These are phyloP conservation scores for Syzygium syzygioides DNA, from an alignment of 441 rosid species.

Conservation along the genomic window DNA sequence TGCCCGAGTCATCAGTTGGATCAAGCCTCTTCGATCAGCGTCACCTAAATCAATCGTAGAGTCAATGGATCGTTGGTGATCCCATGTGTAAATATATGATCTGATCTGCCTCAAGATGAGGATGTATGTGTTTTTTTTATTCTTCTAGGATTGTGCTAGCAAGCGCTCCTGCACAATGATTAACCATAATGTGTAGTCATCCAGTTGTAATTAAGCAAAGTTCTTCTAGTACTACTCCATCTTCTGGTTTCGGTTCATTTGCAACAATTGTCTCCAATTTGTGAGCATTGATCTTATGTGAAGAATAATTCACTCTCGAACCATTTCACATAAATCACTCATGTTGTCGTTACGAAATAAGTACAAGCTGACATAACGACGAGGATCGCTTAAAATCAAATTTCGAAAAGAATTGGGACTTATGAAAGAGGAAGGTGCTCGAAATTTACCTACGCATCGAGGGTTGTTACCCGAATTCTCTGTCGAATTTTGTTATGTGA, in stretches of 20 bases:
- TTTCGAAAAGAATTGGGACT: neutral
- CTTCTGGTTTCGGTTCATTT: neutral
- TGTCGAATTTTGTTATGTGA: neutral
- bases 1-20: neutral
- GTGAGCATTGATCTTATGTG: fast-evolving
- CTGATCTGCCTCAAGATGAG: neutral
- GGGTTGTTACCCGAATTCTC: neutral
- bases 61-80: neutral
- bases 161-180: neutral
- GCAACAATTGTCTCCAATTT: neutral
- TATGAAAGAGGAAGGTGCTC: neutral
- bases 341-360: fast-evolving
- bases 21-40: neutral
- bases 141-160: neutral
- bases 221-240: neutral
- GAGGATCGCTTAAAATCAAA: neutral
- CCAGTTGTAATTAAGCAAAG: neutral
- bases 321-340: neutral
- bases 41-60: neutral
- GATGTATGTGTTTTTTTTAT: neutral
- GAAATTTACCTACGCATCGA: neutral
- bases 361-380: neutral
- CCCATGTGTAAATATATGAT: neutral
- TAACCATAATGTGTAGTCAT: neutral
- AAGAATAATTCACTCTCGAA: neutral